Evolutionary conservation across 2,329 filamentous ascomycete genomes (phyloP), one percentile per base, ranked within the genome.

Genomic region (Bipolaris oryzae): DNA sequence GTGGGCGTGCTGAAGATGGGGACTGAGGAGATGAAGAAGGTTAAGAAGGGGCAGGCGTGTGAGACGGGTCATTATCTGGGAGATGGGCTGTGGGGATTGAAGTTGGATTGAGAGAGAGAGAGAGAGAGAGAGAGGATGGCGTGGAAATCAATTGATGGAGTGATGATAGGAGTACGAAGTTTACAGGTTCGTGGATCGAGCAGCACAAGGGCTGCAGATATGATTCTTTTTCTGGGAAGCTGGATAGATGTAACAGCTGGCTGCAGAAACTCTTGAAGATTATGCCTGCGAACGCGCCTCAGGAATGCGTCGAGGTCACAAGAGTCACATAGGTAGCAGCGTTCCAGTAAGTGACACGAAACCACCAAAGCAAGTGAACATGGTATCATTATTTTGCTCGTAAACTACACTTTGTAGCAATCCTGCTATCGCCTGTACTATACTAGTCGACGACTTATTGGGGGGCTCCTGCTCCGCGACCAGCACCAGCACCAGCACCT

Each of bases 31-130:
- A 93, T 96, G 75, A 96, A 95, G 85, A 88, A 87, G 64, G 94
- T 94, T 80, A 92, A 92, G 64, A 98, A 98, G 81, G 95, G 95
- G 0, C 90, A 93, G 5, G 95, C 93, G 15, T 91, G 98, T 66
- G 94, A 98, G 80, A 89, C 92, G 59, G 91, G 91, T 31, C 95
- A 99, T 83, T 98, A 89, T 80, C 76, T 98, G 51, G 95, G 95
- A 0, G 95, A 99, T 81, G 95, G 94, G 16, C 79, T 99, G 67
- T 99, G 95, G 95, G 90, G 84, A 68, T 74, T 96, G 74, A 77
- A 79, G 60, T 74, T 86, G 68, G 82, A 83, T 76, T 86, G 77
- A 80, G 25, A n/a, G n/a, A n/a, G n/a, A n/a, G n/a, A n/a, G n/a
- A n/a, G 25, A 1, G 25, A 25, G 25, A 9, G 25, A 25, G 25